Percentiles rank a stretch among this genome's conserved stretches.
Conservation (phyloP, 2,329 filamentous ascomycete species). For the Tothia fuscella region DNA sequence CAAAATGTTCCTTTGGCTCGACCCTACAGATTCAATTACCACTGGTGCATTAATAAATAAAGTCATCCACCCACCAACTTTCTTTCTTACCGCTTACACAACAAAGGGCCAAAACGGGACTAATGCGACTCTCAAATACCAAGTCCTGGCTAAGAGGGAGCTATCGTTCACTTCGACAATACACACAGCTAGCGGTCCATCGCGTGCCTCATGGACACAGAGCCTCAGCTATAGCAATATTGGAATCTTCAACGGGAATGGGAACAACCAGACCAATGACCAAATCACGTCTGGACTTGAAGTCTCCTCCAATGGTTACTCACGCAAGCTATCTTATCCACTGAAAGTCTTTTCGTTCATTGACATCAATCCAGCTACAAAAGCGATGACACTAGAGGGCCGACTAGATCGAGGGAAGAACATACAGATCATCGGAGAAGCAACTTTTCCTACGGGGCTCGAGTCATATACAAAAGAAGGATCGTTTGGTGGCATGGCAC, state of each 20-base stretch:
- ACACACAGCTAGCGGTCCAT: slow-evolving; percentile 25
- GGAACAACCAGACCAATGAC: slow-evolving; percentile 41
- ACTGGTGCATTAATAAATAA: slow-evolving; percentile 33
- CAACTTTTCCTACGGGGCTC: slow-evolving; percentile 48
- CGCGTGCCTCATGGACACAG: slow-evolving; percentile 45
- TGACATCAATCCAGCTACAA: slow-evolving; percentile 23
- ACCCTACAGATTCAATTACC: slow-evolving; percentile 31
- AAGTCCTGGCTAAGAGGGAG: slow-evolving; percentile 24
- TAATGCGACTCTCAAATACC: slow-evolving; percentile 50
- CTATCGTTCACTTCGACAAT: background rate
- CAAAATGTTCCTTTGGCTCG: slow-evolving; percentile 49
- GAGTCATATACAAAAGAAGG: slow-evolving; percentile 39
- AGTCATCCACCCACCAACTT: slow-evolving; percentile 39
- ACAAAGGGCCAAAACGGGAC: slow-evolving; percentile 31
- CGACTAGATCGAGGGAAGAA: slow-evolving; percentile 38
- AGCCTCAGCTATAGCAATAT: slow-evolving; percentile 42
- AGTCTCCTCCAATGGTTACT: slow-evolving; percentile 25
- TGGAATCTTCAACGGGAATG: slow-evolving; percentile 43
- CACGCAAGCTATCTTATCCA: slow-evolving; percentile 45
- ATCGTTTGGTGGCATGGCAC: slow-evolving; percentile 19
- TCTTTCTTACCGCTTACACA: slow-evolving; percentile 22
- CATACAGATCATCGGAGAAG: slow-evolving; percentile 31
- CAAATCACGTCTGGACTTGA: slow-evolving; percentile 40
- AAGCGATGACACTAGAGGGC: slow-evolving; percentile 34
- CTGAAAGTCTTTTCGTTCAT: slow-evolving; percentile 45